Conservation (phyloP, 139 green algal genomes). For the Nannochloris sp. region DNA sequence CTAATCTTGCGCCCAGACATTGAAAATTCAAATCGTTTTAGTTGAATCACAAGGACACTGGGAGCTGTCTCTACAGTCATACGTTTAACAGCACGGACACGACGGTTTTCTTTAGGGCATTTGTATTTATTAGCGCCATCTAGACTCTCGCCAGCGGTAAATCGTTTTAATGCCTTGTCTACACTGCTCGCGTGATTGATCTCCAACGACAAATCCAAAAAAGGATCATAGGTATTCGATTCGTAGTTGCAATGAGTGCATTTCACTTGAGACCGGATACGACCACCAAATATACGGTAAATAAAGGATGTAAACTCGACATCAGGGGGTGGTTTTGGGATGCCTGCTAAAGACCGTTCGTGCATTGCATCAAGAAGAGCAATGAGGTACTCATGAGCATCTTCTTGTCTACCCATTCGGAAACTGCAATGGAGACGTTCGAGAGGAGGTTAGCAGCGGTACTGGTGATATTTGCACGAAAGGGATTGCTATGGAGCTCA, state of each 20-base stretch:
- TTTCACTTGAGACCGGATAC: slow-evolving; percentile 76
- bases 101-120: slow-evolving; percentile 61
- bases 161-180: slow-evolving; percentile 51
- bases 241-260: slow-evolving; percentile 76
- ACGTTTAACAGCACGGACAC: slow-evolving; percentile 68
- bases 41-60: slow-evolving; percentile 78
- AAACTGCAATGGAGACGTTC: slow-evolving; percentile 67
- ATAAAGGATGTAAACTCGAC: slow-evolving; percentile 72
- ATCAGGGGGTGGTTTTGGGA: slow-evolving; percentile 55
- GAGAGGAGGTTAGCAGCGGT: too few relatives aligned
- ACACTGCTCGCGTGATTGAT: slow-evolving; percentile 60
- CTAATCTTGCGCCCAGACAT: slow-evolving; percentile 71
- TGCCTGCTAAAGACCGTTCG: slow-evolving; percentile 47
- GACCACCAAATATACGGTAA: slow-evolving; percentile 83
- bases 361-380: slow-evolving; percentile 86
- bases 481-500: neutral
- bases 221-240: slow-evolving; percentile 80
- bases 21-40: slow-evolving; percentile 88
- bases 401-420: slow-evolving; percentile 76
- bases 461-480: neutral
- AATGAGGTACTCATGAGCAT: slow-evolving; percentile 85
- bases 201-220: slow-evolving; percentile 89
- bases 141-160: slow-evolving; percentile 68
- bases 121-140: slow-evolving; percentile 86
- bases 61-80: slow-evolving; percentile 73